These are phyloP conservation scores for Candida adriatica DNA, from an alignment of 805 yeast species.

Conservation along the genomic window DNA sequence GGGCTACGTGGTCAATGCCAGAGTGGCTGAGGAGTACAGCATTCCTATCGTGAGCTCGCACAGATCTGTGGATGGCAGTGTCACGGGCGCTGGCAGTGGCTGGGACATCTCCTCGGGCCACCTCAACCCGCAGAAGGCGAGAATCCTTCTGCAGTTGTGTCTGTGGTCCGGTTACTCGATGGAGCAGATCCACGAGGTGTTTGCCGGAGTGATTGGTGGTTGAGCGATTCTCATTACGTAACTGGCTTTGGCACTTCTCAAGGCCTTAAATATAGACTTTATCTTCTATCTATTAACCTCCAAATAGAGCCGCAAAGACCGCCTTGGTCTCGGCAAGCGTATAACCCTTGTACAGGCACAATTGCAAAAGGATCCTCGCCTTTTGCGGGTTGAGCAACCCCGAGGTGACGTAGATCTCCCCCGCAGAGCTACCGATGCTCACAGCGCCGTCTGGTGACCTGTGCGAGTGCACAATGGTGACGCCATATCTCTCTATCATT, in stretches of 20 bases:
- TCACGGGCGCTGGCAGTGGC: conserved; percentile 39
- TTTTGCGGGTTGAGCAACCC: conserved; percentile 64
- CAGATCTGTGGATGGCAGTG: conserved; percentile 61
- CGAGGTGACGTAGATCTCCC: conserved; percentile 39
- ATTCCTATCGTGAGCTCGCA: conserved; percentile 55
- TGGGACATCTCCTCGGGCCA: conserved; percentile 50
- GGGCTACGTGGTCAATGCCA: conserved; percentile 37
- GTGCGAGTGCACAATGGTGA: conserved; percentile 56
- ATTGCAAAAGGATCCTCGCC: conserved; percentile 49
- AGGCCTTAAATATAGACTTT: neutral
- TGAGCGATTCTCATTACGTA: too few species aligned
- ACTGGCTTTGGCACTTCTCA: too few species aligned
- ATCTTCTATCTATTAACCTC: too few species aligned
- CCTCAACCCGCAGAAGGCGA: conserved; percentile 55
- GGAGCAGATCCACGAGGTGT: conserved; percentile 24
- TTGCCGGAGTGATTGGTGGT: conserved; percentile 1
- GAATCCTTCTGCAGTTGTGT: conserved; percentile 52
- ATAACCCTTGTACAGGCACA: conserved; percentile 37
- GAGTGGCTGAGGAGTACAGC: conserved; percentile 26
- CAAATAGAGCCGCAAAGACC: conserved; percentile 35
- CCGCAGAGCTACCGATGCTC: conserved; percentile 14
- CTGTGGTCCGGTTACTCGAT: conserved; percentile 28
- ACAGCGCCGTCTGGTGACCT: conserved; percentile 65
- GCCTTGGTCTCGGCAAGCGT: conserved; percentile 27
- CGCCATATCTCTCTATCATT: conserved; percentile 27